Evolutionary conservation across 192 early-diverging fungal species (phyloP), one percentile per base, ranked within the genome.

Genomic region (Podila minutissima): DNA sequence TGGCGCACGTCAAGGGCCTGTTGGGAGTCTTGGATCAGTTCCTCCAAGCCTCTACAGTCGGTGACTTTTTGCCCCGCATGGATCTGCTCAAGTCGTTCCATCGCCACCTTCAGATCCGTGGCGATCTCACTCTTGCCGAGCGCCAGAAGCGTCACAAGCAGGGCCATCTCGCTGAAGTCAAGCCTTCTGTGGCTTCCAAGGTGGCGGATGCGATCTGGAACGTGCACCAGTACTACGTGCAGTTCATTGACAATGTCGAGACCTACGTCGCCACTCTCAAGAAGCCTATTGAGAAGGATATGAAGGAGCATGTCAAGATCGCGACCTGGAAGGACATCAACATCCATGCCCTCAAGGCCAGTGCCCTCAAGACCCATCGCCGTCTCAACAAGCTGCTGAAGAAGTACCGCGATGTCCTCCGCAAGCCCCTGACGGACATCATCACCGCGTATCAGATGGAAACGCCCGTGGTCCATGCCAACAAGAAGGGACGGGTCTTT

Each of bases 301-400:
- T 99, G 79, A 88, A 93, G 58, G 95, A 96, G 66, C 97, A 95
- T 71, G 96, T 99, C 38, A 93, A 95, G 85, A 95, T 99, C 71
- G 97, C 97, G 6, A 93, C 88, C 55, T 99, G 97, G 96, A 97
- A 97, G 82, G 98, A 99, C 76, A 92, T 96, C 20, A 99, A 97
- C 70, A 93, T 96, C 11, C 94, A 92, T 67, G 97, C 98, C 1
- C 82, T 99, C 38, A 89, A 92, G 29, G 94, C 95, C 66, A 95
- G 94, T 85, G 95, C 98, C 0, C 92, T 91, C 49, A 92, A 94
- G 84, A 95, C 97, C 10, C 98, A 99, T 83, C 84, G 92, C 63
- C 96, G 97, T 38, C 81, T 99, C 59, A 84, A 93, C 81, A 98
- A 97, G 84, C 96, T 95, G 70, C 86, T 99, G 53, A 92, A 91